phyloP scores from a whole-genome alignment of 805 yeast species.

The Scheffersomyces stipitis region DNA sequence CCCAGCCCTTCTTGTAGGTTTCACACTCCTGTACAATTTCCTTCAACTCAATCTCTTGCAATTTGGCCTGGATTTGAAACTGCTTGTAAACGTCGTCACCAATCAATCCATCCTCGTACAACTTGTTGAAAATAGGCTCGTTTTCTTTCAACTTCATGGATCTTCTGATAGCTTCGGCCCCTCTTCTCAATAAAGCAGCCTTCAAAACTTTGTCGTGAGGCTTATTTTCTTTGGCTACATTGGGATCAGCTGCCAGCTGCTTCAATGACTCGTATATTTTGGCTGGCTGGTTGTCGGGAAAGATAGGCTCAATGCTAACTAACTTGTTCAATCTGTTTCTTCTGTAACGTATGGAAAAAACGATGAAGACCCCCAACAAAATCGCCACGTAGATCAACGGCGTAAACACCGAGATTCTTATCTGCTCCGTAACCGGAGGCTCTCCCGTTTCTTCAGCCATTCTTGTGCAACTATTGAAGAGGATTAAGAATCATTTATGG shows the following conservation, averaged over 20 bases:
- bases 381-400: conserved; percentile 77
- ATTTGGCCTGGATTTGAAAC: conserved; percentile 70
- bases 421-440: conserved; percentile 17
- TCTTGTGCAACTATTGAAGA: not conserved
- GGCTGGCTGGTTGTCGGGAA: conserved; percentile 64
- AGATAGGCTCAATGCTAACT: conserved; percentile 67
- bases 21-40: conserved; percentile 78
- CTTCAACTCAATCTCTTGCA: conserved; percentile 78
- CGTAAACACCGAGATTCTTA: conserved; percentile 47
- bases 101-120: conserved; percentile 85
- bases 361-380: conserved; percentile 60
- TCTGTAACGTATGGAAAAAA: conserved; percentile 71
- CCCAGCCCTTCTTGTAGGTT: conserved; percentile 74
- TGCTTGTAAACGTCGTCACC: conserved; percentile 89
- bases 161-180: conserved; percentile 87
- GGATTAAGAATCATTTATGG: not conserved
- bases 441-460: conserved; percentile 19
- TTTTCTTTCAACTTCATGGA: conserved; percentile 79
- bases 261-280: conserved; percentile 63
- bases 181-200: conserved; percentile 54
- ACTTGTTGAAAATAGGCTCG: conserved; percentile 62
- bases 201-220: conserved; percentile 79
- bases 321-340: conserved; percentile 52
- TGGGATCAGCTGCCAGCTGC: conserved; percentile 42
- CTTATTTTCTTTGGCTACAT: conserved; percentile 37